phyloP scores from a whole-genome alignment of 148 eudicot genomes.

The Camellia sinensis region DNA sequence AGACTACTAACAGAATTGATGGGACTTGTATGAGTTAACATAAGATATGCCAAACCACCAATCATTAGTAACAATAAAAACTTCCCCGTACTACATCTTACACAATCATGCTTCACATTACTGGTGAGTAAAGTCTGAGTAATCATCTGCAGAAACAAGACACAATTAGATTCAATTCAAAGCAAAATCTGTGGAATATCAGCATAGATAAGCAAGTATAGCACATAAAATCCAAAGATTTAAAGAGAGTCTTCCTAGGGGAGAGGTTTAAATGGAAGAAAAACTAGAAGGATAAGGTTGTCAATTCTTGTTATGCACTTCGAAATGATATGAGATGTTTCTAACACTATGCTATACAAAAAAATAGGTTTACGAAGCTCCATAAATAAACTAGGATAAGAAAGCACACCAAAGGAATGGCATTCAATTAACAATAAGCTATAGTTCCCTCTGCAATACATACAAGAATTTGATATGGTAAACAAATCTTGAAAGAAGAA shows the following conservation, averaged over 20 bases:
- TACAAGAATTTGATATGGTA: background rate
- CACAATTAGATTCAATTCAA: conserved; percentile 1
- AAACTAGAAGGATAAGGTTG: background rate
- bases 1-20: conserved; percentile 25
- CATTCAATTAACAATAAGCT: background rate
- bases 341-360: background rate
- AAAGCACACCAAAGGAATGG: conserved; percentile 4
- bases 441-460: background rate
- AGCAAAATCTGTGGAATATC: background rate
- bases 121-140: conserved; percentile 46
- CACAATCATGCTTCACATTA: conserved; percentile 60
- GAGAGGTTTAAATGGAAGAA: background rate
- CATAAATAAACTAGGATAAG: background rate
- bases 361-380: background rate
- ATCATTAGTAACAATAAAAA: conserved; percentile 63
- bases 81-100: conserved; percentile 75
- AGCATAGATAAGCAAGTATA: background rate
- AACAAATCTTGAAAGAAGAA: background rate
- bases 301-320: background rate
- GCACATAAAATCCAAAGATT: conserved; percentile 1
- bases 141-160: conserved; percentile 48
- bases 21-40: conserved; percentile 48
- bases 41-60: conserved; percentile 66
- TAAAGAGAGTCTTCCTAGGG: background rate
- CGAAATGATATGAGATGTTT: background rate